Conservation (phyloP, 2,329 filamentous ascomycete genomes). For the Ascochyta rabiei region DNA sequence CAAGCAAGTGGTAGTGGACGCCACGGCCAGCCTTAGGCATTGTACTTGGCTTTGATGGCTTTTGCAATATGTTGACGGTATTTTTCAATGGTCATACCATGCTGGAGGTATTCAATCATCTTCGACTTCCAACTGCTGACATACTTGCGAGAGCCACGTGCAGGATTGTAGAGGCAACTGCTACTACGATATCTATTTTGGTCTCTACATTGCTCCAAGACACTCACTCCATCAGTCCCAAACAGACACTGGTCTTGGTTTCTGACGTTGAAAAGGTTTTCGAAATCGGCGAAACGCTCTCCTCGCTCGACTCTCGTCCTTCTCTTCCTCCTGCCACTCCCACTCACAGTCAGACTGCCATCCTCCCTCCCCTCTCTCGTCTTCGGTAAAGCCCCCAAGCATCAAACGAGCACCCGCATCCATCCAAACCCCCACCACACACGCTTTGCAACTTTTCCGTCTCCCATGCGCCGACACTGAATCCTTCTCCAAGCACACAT, state of each 20-base stretch:
- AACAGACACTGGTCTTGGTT: not conserved
- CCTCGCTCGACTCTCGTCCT: not conserved
- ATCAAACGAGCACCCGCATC: not conserved
- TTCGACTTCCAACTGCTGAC: too few relatives aligned
- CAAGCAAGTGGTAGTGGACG: not conserved
- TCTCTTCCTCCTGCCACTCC: not conserved
- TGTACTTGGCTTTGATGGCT: not conserved
- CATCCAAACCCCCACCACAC: not conserved
- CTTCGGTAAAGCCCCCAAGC: not conserved
- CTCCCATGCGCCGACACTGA: not conserved
- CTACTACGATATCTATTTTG: too few relatives aligned
- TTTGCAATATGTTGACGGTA: too few relatives aligned
- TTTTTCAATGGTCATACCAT: too few relatives aligned
- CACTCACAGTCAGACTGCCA: not conserved
- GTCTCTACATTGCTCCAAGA: too few relatives aligned
- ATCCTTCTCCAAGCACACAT: not conserved
- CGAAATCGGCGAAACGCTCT: not conserved
- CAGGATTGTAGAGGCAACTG: too few relatives aligned
- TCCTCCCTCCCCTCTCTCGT: not conserved
- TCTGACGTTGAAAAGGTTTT: not conserved
- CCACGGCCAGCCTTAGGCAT: not conserved
- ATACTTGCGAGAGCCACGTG: too few relatives aligned
- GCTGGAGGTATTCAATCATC: too few relatives aligned
- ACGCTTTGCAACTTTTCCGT: not conserved
- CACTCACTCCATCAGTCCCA: not conserved